These are phyloP conservation scores for Nemania sp. DNA, from an alignment of 2,329 filamentous ascomycete genomes.

Conservation along the genomic window DNA sequence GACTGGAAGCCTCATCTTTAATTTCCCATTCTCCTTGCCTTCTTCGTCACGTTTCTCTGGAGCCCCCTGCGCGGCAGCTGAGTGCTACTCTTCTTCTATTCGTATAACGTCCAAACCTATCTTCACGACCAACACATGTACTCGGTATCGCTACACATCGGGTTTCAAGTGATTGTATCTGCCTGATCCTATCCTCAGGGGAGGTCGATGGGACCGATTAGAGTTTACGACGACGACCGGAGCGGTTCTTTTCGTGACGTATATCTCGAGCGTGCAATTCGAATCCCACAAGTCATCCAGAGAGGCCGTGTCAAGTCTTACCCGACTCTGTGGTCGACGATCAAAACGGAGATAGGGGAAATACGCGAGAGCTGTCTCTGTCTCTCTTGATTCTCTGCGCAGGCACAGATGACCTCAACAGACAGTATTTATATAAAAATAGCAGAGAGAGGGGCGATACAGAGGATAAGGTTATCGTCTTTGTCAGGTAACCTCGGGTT, in stretches of 20 bases:
- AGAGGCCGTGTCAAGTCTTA: neutral
- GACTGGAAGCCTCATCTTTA: conserved; percentile 2
- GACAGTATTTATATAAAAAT: neutral
- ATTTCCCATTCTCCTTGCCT: neutral
- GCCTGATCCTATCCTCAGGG: neutral
- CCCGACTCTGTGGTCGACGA: neutral
- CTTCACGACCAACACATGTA: neutral
- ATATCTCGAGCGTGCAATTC: neutral
- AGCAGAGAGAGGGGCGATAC: neutral
- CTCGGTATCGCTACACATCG: neutral
- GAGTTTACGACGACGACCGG: neutral
- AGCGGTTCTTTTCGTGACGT: neutral
- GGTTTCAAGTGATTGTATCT: no score
- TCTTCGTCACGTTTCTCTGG: neutral
- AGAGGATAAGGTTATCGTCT: conserved; percentile 6
- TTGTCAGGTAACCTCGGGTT: conserved; percentile 12
- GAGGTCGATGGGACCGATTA: neutral
- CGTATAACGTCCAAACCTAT: neutral
- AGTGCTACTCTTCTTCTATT: neutral
- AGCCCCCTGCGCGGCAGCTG: conserved; percentile 4
- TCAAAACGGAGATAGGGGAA: neutral
- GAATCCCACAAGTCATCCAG: no score
- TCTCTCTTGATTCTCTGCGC: neutral
- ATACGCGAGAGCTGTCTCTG: neutral
- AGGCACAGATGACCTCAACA: neutral